phyloP scores from a whole-genome alignment of 2,329 filamentous ascomycete species.

The Alternaria sp. region DNA sequence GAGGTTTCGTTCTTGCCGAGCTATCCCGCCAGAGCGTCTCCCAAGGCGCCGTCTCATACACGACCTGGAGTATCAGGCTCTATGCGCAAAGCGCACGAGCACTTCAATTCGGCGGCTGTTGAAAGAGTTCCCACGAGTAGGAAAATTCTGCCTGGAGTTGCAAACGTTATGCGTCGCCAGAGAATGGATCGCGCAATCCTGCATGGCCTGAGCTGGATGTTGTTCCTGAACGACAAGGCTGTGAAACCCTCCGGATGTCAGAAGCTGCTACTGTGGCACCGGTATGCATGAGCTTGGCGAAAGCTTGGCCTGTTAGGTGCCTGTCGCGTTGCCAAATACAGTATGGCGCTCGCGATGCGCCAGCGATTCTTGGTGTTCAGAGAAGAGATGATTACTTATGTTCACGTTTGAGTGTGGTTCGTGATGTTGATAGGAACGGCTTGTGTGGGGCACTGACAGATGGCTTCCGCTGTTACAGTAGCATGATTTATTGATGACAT shows the following conservation, averaged over 20 bases:
- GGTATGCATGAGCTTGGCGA: conserved; percentile 27
- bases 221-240: conserved; percentile 14
- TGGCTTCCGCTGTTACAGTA: not conserved
- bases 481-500: conserved; percentile 10
- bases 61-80: conserved; percentile 18
- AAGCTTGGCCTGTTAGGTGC: conserved; percentile 28
- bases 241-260: conserved; percentile 33
- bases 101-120: conserved; percentile 2
- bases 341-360: conserved; percentile 2
- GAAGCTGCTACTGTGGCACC: conserved; percentile 19
- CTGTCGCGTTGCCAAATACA: conserved; percentile 14
- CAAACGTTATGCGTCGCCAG: conserved; percentile 27
- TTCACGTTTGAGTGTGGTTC: conserved; percentile 6
- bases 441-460: not conserved
- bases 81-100: conserved; percentile 17
- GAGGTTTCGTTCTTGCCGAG: conserved; percentile 21
- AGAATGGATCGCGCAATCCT: conserved; percentile 12
- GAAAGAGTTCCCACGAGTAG: conserved; percentile 24
- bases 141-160: conserved; percentile 9
- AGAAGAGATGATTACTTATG: not conserved
- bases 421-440: not conserved
- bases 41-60: conserved; percentile 20
- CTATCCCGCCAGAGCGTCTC: conserved; percentile 7
- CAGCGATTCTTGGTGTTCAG: not conserved
- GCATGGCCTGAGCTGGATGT: conserved; percentile 5